These are phyloP conservation scores for Wickerhamiella qilinensis DNA, from an alignment of 805 yeast species.

Conservation along the genomic window DNA sequence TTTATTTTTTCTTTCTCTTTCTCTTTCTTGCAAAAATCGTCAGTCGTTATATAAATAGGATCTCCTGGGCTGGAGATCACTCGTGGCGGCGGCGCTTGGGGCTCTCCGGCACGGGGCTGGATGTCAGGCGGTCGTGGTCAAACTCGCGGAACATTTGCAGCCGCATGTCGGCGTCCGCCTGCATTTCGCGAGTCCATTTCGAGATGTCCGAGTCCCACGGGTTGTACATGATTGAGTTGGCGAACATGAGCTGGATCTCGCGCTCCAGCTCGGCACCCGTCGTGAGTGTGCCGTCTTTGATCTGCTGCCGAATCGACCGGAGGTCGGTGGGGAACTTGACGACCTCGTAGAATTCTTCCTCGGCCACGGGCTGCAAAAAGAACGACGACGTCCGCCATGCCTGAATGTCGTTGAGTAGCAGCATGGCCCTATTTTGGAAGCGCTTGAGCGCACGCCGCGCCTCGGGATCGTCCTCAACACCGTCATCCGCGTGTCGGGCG, in stretches of 20 bases:
- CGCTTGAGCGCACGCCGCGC: conserved; percentile 26
- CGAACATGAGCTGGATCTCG: conserved; percentile 60
- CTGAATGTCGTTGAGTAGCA: conserved; percentile 45
- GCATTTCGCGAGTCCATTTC: conserved; percentile 52
- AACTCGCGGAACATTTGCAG: conserved; percentile 40
- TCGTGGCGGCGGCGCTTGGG: not conserved
- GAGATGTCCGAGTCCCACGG: conserved; percentile 46
- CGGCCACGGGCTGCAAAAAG: conserved; percentile 53
- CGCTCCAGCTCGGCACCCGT: conserved; percentile 39
- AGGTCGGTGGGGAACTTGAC: conserved; percentile 53
- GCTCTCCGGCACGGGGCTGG: not conserved
- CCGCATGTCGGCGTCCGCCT: conserved; percentile 42
- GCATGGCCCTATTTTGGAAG: conserved; percentile 45
- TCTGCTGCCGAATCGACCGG: conserved; percentile 40
- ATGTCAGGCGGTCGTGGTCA: not conserved
- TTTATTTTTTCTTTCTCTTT: not conserved
- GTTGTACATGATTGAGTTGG: conserved; percentile 74
- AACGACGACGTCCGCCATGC: conserved; percentile 62
- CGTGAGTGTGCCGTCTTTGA: conserved; percentile 42
- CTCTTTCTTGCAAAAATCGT: not conserved
- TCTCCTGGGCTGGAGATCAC: not conserved
- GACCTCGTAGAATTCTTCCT: conserved; percentile 42
- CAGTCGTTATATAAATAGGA: not conserved
- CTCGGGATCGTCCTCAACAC: not conserved
- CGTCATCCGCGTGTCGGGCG: too few species aligned